These are phyloP conservation scores for Ophiocordyceps camponoti-leonardi DNA, from an alignment of 2,329 filamentous ascomycete species.

Conservation along the genomic window DNA sequence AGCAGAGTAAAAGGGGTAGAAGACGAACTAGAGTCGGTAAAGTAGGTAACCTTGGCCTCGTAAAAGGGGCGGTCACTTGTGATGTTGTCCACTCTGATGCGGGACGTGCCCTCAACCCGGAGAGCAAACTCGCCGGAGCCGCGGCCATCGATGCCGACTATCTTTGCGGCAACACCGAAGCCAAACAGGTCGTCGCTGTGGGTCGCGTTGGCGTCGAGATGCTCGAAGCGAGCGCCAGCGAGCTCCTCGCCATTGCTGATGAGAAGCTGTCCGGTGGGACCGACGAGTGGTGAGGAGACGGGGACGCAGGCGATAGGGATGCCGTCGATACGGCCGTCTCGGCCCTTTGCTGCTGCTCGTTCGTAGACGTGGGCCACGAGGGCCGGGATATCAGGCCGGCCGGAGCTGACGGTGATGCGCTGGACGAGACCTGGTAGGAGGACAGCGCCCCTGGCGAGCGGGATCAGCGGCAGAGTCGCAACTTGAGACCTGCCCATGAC, in stretches of 20 bases:
- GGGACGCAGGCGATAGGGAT: slow-evolving; percentile 81
- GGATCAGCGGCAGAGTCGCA: slow-evolving; percentile 55
- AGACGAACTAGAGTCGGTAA: slow-evolving; percentile 48
- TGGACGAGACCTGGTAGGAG: slow-evolving; percentile 75
- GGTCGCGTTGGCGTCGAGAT: slow-evolving; percentile 40
- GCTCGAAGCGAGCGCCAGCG: slow-evolving; percentile 21
- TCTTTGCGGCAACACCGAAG: slow-evolving; percentile 67
- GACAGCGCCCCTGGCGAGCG: slow-evolving; percentile 63
- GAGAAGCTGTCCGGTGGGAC: slow-evolving; percentile 57
- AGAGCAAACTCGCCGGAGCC: slow-evolving; percentile 63
- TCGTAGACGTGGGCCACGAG: slow-evolving; percentile 76
- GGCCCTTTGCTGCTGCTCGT: slow-evolving; percentile 50
- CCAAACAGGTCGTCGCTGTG: slow-evolving; percentile 61
- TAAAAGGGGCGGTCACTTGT: slow-evolving; percentile 70
- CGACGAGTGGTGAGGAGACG: slow-evolving; percentile 57
- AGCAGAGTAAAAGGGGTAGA: too few relatives aligned
- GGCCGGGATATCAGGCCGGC: slow-evolving; percentile 74
- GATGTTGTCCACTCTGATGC: slow-evolving; percentile 50
- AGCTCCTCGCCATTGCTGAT: slow-evolving; percentile 45
- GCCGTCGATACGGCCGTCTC: slow-evolving; percentile 42
- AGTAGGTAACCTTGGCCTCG: slow-evolving; percentile 59
- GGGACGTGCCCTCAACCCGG: slow-evolving; percentile 68
- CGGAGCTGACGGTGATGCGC: slow-evolving; percentile 62
- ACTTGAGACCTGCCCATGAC: slow-evolving; percentile 24
- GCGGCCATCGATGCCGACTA: slow-evolving; percentile 60